Percentiles rank a stretch among this genome's conserved stretches.
phyloP scores from a whole-genome alignment of 192 early-diverging fungal species.

The Phlyctochytrium planicorne region DNA sequence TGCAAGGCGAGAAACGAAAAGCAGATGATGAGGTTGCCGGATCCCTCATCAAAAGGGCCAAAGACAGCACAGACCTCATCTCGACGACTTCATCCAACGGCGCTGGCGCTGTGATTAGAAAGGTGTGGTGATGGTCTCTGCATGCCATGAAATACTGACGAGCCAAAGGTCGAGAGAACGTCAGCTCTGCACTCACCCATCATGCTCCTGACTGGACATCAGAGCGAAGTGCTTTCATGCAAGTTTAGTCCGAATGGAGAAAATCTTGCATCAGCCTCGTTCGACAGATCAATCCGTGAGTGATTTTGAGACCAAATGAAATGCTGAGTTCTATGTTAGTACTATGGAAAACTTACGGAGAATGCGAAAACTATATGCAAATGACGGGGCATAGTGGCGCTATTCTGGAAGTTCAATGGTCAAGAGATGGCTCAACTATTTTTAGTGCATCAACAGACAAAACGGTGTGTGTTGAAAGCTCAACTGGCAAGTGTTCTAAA shows the following conservation, averaged over 20 bases:
- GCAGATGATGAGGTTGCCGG: not conserved
- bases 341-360: slow-evolving; percentile 92
- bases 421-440: slow-evolving; percentile 71
- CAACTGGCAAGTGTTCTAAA: not conserved
- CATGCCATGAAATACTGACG: slow-evolving; percentile 7
- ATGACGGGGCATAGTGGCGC: slow-evolving; percentile 85
- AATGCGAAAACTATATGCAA: slow-evolving; percentile 83
- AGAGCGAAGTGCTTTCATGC: slow-evolving; percentile 79
- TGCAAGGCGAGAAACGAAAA: slow-evolving; percentile 18
- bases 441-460: slow-evolving; percentile 83
- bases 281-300: slow-evolving; percentile 81
- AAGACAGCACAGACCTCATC: not conserved
- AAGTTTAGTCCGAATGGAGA: slow-evolving; percentile 85
- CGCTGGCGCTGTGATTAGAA: slow-evolving; percentile 28
- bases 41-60: slow-evolving; percentile 8
- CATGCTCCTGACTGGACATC: slow-evolving; percentile 82
- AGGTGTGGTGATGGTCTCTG: slow-evolving; percentile 10
- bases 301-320: slow-evolving; percentile 7
- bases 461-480: slow-evolving; percentile 28
- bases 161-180: slow-evolving; percentile 54
- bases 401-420: slow-evolving; percentile 90
- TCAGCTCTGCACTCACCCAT: slow-evolving; percentile 81
- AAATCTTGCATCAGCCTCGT: slow-evolving; percentile 77
- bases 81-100: slow-evolving; percentile 5
- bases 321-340: slow-evolving; percentile 47